Evolutionary conservation across 495 filamentous ascomycete genomes (phyloP), one percentile per base, ranked within the genome.

Genomic region (Bryoglossum gracile): DNA sequence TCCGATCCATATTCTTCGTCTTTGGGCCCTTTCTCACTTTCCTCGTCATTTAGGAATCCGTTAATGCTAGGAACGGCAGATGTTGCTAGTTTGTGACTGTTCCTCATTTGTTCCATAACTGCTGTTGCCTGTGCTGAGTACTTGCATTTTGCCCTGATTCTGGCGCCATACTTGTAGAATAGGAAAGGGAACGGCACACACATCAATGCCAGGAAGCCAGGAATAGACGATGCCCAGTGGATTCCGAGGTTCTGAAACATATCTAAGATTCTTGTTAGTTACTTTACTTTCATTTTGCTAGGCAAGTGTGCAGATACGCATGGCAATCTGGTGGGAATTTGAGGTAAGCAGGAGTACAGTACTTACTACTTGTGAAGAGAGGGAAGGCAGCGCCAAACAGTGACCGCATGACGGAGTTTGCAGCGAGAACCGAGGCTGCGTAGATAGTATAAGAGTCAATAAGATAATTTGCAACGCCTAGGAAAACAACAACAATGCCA

Each of bases 351-450:
- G n/a, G n/a, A n/a, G n/a, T n/a, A n/a, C n/a, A n/a, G n/a, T n/a
- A n/a, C n/a, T n/a, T n/a, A n/a, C n/a, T n/a, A n/a, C n/a, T n/a
- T n/a, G n/a, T n/a, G n/a, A n/a, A n/a, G n/a, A n/a, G n/a, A n/a
- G n/a, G n/a, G n/a, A n/a, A n/a, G n/a, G n/a, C n/a, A n/a, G n/a
- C n/a, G n/a, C n/a, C n/a, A n/a, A n/a, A n/a, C n/a, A n/a, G n/a
- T n/a, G n/a, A n/a, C n/a, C n/a, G n/a, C n/a, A n/a, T n/a, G n/a
- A n/a, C n/a, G n/a, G n/a, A n/a, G n/a, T n/a, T n/a, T n/a, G 84
- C 84, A 0, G 87, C 87, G 16, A 92, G 68, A 2, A 87, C 86
- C 1, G 82, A 86, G 3, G 87, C 86, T 4, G 86, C 85, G 58
- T 82, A 90, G 51, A 89, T 83, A 40, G 65, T 89, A 79, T 9